Evolutionary conservation across 2,329 filamentous ascomycete genomes (phyloP).

Genomic region (Hymenoscyphus scutula): DNA sequence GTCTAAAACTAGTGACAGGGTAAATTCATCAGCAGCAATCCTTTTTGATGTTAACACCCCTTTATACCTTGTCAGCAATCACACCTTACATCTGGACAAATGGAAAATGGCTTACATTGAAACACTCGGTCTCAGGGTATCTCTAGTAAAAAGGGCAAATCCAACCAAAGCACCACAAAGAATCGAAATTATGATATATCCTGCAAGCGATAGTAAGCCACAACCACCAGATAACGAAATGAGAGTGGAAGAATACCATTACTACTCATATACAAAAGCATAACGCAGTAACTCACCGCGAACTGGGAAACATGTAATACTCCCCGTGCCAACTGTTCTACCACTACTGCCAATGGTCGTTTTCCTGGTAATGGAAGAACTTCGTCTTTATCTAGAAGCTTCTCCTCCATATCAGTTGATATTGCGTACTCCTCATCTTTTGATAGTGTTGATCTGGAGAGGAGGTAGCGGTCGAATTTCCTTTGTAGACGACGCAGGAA

Average conservation of each 20-base stretch:
- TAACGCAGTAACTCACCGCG: slow-evolving; percentile 21
- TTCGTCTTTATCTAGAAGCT: slow-evolving; percentile 15
- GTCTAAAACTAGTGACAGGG: too few relatives aligned
- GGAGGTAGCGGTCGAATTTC: slow-evolving; percentile 23
- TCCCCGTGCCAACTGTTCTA: slow-evolving; percentile 23
- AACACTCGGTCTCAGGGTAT: slow-evolving; percentile 14
- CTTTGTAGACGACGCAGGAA: slow-evolving; percentile 24
- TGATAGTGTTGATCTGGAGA: slow-evolving; percentile 10
- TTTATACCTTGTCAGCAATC: background rate
- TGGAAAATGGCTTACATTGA: background rate
- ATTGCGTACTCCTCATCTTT: slow-evolving; percentile 10
- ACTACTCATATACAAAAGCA: slow-evolving; percentile 29
- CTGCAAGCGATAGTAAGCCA: slow-evolving; percentile 12
- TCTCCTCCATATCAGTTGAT: slow-evolving; percentile 23
- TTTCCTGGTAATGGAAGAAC: background rate
- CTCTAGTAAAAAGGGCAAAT: slow-evolving; percentile 28
- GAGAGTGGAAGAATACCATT: slow-evolving; percentile 19
- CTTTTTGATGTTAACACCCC: slow-evolving; percentile 3
- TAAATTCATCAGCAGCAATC: slow-evolving; percentile 8
- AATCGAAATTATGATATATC: slow-evolving; percentile 29
- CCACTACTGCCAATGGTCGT: slow-evolving; percentile 6
- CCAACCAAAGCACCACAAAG: slow-evolving; percentile 23
- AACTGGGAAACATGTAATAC: slow-evolving; percentile 26
- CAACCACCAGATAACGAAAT: too few relatives aligned
- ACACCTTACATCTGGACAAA: background rate